Base-by-base conservation (phyloP, 495 filamentous ascomycete species). In the Tuber microsphaerosporum region DNA sequence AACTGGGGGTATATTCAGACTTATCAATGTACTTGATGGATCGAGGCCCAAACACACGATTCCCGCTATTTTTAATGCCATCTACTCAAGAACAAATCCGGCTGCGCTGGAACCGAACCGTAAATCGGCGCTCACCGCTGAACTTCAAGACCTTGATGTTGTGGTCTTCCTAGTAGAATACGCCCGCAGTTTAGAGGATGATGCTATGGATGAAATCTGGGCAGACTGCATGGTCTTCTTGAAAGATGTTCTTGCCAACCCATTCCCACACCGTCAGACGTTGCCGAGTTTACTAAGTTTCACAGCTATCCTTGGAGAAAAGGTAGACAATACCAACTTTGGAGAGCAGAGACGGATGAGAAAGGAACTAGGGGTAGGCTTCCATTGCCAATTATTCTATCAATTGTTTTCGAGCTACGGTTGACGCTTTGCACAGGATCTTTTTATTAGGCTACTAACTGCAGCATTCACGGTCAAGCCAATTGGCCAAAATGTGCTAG, bases 191-290 rank as follows among this genome's bases (percentile, higher is more conserved):
- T 85, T 97, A 20, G 95, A 99, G 80, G 95, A 99, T 79, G 95
- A 99, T 86, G 91, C 95, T n/a, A 94, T 98, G 87, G 96, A 99
- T 81, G 95, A 99, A 84, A 97, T 99, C 44, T 99, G 95, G 95
- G 86, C 89, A 51, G 96, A 99, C 81, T 98, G 94, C 83, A 93
- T 93, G 80, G 89, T 91, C 0, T 99, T 99, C 84, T 83, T 98
- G 68, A 90, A 89, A 73, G 96, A 98, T 84, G 89, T 98, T 9
- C 86, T 98, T 42, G 91, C 91, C 68, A 98, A 99, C 83, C 96
- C 96, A 3, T 92, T 99, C 79, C 96, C 95, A 1, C 94, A 98
- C 82, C 88, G 95, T 70, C 93, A 97, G 82, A 94, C 92, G 34
- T 86, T 99, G 37, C 93, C 96, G 10, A 90, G 91, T 42, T 85